Evolutionary conservation across 2,329 filamentous ascomycete genomes (phyloP), one percentile per base, ranked within the genome.

Genomic region (Hypoxylon sp.): DNA sequence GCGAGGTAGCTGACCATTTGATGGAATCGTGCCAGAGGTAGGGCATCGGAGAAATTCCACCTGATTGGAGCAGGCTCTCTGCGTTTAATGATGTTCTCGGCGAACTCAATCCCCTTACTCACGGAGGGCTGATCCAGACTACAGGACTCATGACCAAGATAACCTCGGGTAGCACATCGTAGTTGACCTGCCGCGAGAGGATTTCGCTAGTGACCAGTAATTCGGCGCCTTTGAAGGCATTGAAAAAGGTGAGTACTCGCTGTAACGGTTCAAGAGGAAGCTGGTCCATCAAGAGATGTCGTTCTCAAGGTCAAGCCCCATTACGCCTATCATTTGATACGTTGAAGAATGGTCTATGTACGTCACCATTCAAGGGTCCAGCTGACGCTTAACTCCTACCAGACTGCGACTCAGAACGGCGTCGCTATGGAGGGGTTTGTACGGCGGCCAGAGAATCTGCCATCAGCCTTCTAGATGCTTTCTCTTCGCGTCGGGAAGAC

Each of bases 121-220:
- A 32, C 30, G 2, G 30, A 32, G n/a, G 46, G 50, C 24, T 56
- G 5, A 10, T 44, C 47, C 8, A 60, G 20, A 32, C 5, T 3
- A 19, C 26, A 39, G 7, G 59, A 61, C 15, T 56, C 50, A n/a
- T 50, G 3, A 63, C 56, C 8, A 51, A 24, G 8, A 62, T 28
- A 11, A 50, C 34, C 24, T 68, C 66, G 2, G 63, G 57, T n/a
- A 68, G 17, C 6, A 68, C 58, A 26, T 53, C 46, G 26, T 46
- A 39, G 22, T 56, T 13, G 34, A 67, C 56, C 28, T 64, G 58
- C 17, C 46, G 46, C 1, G 62, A n/a, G n/a, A 64, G 20, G 3
- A 47, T n/a, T 22, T 55, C 17, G 26, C 48, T 24, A 0, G 56
- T 53, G 22, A 68, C 64, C 0, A 62, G 5, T 15, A 3, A 26